These are phyloP conservation scores for Eimeria tenella DNA, from an alignment of 169 alveolate species.

Conservation along the genomic window DNA sequence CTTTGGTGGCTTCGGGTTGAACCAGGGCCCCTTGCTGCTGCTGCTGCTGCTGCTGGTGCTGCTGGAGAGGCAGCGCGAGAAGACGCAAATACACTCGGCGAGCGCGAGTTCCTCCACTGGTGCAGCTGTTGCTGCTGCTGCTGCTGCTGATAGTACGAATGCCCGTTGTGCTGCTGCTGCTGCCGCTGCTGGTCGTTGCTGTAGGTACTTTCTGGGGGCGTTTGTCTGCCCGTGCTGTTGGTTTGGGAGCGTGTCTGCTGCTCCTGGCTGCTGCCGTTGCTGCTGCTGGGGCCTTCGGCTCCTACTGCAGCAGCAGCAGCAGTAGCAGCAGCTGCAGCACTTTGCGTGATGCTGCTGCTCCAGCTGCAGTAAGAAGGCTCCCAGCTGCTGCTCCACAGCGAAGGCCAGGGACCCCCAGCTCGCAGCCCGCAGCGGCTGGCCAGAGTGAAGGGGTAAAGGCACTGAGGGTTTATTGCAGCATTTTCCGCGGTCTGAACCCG, in stretches of 20 bases:
- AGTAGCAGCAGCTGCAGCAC: no score
- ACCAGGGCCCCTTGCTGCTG: neutral
- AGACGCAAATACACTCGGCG: no score
- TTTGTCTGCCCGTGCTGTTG: no score
- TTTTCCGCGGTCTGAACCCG: neutral
- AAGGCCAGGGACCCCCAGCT: slow-evolving; percentile 45
- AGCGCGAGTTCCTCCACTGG: neutral
- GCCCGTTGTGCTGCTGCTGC: neutral
- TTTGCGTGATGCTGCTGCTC: neutral
- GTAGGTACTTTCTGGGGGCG: no score
- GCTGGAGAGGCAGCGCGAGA: no score
- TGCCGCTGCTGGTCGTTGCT: no score
- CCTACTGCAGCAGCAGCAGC: no score
- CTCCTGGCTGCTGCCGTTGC: no score
- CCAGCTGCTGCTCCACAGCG: slow-evolving; percentile 22
- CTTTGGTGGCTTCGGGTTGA: neutral
- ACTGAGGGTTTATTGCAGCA: neutral
- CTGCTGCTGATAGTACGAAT: neutral
- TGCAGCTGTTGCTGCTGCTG: neutral
- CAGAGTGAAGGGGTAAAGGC: neutral
- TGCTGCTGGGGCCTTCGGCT: no score
- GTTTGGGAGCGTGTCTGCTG: no score
- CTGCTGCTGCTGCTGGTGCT: no score
- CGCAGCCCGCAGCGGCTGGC: slow-evolving; percentile 6
- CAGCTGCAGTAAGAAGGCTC: slow-evolving; percentile 9